Conservation (phyloP, 441 rosid genomes). For the Erysimum cheiri region DNA sequence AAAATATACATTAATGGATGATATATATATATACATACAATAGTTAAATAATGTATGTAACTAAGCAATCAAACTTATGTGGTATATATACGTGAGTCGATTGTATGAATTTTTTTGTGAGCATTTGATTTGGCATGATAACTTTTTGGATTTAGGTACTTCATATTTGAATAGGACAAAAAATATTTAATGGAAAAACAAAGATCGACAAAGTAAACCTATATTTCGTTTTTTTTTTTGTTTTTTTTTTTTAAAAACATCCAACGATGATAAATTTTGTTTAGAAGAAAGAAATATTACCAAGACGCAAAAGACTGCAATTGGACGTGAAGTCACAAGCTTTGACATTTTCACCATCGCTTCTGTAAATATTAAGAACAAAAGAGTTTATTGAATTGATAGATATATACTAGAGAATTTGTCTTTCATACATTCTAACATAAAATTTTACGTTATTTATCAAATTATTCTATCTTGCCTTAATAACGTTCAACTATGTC, state of each 20-base stretch:
- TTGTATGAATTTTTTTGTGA: too few relatives aligned
- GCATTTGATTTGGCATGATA: too few relatives aligned
- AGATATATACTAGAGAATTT: too few relatives aligned
- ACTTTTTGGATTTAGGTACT: too few relatives aligned
- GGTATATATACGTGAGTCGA: too few relatives aligned
- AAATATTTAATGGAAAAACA: not conserved
- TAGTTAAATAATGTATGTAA: not conserved
- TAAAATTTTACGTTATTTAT: too few relatives aligned
- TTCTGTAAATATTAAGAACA: conserved; percentile 2
- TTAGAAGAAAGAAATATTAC: conserved; percentile 11
- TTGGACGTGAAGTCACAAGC: conserved; percentile 39
- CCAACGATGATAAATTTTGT: conserved; percentile 2
- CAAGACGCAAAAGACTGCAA: conserved; percentile 22
- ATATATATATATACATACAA: not conserved
- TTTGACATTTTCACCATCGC: conserved; percentile 37
- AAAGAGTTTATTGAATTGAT: too few relatives aligned
- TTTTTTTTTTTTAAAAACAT: not conserved
- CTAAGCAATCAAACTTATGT: not conserved
- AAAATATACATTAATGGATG: not conserved
- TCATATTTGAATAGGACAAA: not conserved
- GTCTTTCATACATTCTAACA: too few relatives aligned
- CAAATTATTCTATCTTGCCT: too few relatives aligned
- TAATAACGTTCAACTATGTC: too few relatives aligned
- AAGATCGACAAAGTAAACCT: not conserved
- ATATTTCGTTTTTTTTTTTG: not conserved